Conservation (phyloP, 805 yeast genomes). For the Myxozyma melibiosi region DNA sequence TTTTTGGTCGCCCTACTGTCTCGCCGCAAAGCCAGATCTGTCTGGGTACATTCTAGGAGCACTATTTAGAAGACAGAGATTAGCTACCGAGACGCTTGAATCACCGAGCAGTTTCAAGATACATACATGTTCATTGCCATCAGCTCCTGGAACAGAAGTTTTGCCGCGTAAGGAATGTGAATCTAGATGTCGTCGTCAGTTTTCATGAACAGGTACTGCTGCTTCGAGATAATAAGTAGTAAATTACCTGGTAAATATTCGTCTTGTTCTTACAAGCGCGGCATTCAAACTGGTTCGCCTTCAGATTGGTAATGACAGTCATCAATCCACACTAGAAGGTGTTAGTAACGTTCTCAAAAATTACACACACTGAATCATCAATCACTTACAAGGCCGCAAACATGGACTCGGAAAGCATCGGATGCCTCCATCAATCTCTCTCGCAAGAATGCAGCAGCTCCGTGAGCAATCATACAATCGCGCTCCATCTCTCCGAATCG, state of each 20-base stretch:
- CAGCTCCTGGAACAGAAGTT: slow-evolving; percentile 94
- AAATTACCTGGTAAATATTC: slow-evolving; percentile 77
- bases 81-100: background rate
- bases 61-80: slow-evolving; percentile 2
- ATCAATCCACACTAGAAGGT: slow-evolving; percentile 76
- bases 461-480: slow-evolving; percentile 99
- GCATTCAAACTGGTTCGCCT: slow-evolving; percentile 97
- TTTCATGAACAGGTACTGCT: background rate
- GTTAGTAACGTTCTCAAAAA: slow-evolving; percentile 1
- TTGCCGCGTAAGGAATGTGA: slow-evolving; percentile 98
- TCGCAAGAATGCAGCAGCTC: slow-evolving; percentile 97
- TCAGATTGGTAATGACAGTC: slow-evolving; percentile 96
- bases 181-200: too few relatives aligned
- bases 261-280: slow-evolving; percentile 98
- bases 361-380: background rate
- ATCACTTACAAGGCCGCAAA: slow-evolving; percentile 71
- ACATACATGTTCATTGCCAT: slow-evolving; percentile 93
- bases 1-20: background rate
- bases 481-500: slow-evolving; percentile 99
- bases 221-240: background rate
- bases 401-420: slow-evolving; percentile 97
- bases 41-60: slow-evolving; percentile 93
- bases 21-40: slow-evolving; percentile 59
- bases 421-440: slow-evolving; percentile 99
- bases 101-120: too few relatives aligned